Evolutionary conservation across 371 early-diverging fungal species (phyloP).

Genomic region (Paramicrosporidium saccamoebae): DNA sequence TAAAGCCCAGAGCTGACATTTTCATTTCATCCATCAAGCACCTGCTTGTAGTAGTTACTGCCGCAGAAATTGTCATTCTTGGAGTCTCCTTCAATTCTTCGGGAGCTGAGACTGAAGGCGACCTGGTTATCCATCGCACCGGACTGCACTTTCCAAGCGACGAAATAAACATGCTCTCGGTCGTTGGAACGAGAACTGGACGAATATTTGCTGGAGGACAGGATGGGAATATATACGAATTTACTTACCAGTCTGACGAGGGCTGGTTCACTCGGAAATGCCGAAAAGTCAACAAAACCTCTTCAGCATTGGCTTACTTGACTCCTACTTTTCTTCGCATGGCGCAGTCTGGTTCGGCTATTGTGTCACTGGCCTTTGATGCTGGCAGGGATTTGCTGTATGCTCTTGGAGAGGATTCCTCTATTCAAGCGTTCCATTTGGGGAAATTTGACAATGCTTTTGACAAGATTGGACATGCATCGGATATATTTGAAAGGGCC

Average conservation of each 20-base stretch:
- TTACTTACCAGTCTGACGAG: constrained; percentile 35
- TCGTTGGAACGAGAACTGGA: constrained; percentile 33
- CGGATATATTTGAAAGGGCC: no score
- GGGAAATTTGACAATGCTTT: constrained; percentile 8
- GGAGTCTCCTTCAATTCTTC: constrained; percentile 14
- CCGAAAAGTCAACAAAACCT: constrained; percentile 21
- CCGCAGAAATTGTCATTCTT: constrained; percentile 34
- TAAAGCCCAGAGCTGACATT: constrained; percentile 28
- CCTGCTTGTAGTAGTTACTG: constrained; percentile 47
- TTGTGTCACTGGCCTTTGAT: constrained; percentile 32
- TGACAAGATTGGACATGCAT: constrained; percentile 3
- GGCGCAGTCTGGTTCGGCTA: no score
- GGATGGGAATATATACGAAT: constrained; percentile 47
- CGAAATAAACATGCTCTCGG: constrained; percentile 28
- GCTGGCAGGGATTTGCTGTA: constrained; percentile 28
- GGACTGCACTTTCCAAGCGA: constrained; percentile 32
- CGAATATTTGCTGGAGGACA: constrained; percentile 50
- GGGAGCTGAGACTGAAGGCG: constrained; percentile 4
- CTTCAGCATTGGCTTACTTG: constrained; percentile 10
- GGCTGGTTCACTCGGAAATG: constrained; percentile 47
- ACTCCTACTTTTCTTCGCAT: constrained; percentile 18
- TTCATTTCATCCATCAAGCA: constrained; percentile 42
- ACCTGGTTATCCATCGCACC: constrained; percentile 19
- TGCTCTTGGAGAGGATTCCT: constrained; percentile 16
- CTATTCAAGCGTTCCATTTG: constrained; percentile 23